A percentile compares a stretch with the other conserved stretches of the same genome.
phyloP scores from a whole-genome alignment of 176 grass and related monocot species.

The Oryza meyeriana region DNA sequence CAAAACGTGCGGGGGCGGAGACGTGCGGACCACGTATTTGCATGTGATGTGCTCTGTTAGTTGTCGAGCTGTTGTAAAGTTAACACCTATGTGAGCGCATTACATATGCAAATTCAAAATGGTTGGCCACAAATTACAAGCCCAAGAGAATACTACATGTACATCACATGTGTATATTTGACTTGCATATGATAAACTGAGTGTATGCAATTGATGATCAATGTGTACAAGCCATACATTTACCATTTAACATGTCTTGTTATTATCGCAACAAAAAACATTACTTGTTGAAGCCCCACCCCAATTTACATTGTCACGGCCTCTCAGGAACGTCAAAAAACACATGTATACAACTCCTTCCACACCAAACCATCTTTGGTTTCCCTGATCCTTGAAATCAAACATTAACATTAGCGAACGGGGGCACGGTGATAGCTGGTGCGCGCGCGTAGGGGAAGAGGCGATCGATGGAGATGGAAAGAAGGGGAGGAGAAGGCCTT shows the following conservation, averaged over 20 bases:
- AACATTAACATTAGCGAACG: background rate
- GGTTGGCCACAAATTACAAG: background rate
- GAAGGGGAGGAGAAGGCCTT: slow-evolving; percentile 51
- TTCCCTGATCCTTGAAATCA: background rate
- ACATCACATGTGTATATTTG: background rate
- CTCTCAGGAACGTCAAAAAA: background rate
- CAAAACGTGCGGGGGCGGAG: slow-evolving; percentile 15
- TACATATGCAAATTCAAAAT: background rate
- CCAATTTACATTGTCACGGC: slow-evolving; percentile 22
- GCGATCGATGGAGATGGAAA: too few species aligned
- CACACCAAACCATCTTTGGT: slow-evolving; percentile 6
- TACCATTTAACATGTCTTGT: background rate
- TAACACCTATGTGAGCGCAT: background rate
- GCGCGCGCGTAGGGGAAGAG: too few species aligned
- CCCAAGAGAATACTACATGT: background rate
- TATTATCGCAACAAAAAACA: slow-evolving; percentile 22
- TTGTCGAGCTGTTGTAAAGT: too few species aligned
- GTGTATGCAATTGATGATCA: background rate
- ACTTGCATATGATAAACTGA: background rate
- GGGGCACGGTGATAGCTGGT: too few species aligned
- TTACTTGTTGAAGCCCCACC: slow-evolving; percentile 7
- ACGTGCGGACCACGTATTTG: slow-evolving; percentile 48
- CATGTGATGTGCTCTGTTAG: too few species aligned
- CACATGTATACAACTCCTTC: background rate
- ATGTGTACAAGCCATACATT: too few species aligned